Evolutionary conservation across 2,329 filamentous ascomycete genomes (phyloP).

Genomic region (Sarocladiaceae sp.): DNA sequence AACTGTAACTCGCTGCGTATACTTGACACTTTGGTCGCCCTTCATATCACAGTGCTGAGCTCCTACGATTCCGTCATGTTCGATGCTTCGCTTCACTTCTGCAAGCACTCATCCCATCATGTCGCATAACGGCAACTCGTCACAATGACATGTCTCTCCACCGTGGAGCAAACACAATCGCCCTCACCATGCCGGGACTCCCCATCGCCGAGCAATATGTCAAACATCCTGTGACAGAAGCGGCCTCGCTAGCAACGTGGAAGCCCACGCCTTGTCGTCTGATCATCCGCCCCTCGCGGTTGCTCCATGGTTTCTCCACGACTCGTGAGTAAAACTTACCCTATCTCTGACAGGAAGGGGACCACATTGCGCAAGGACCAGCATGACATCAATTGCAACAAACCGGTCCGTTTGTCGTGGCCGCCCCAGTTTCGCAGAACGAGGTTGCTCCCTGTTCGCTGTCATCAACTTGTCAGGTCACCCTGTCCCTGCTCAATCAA

Average conservation of each 20-base stretch:
- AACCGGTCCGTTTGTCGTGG: neutral
- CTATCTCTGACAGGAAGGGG: neutral
- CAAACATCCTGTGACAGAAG: slow-evolving; percentile 5
- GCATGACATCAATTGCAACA: slow-evolving; percentile 6
- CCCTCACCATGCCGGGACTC: neutral
- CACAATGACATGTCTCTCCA: neutral
- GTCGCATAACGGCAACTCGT: neutral
- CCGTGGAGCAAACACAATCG: neutral
- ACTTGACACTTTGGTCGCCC: too few species aligned
- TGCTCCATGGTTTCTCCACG: slow-evolving; percentile 1
- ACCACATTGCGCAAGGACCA: neutral
- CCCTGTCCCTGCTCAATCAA: slow-evolving; percentile 6
- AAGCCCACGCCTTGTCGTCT: neutral
- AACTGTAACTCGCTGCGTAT: too few species aligned
- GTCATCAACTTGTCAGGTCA: neutral
- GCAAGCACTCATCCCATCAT: too few species aligned
- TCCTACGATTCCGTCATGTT: too few species aligned
- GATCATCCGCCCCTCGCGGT: slow-evolving; percentile 6
- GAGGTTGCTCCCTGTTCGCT: slow-evolving; percentile 3
- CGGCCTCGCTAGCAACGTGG: neutral
- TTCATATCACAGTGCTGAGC: too few species aligned
- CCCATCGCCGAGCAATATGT: neutral
- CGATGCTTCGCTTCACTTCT: too few species aligned
- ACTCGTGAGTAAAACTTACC: neutral
- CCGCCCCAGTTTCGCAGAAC: neutral